Evolutionary conservation across 2,329 filamentous ascomycete species (phyloP).

Genomic region (Huntiella bhutanensis): DNA sequence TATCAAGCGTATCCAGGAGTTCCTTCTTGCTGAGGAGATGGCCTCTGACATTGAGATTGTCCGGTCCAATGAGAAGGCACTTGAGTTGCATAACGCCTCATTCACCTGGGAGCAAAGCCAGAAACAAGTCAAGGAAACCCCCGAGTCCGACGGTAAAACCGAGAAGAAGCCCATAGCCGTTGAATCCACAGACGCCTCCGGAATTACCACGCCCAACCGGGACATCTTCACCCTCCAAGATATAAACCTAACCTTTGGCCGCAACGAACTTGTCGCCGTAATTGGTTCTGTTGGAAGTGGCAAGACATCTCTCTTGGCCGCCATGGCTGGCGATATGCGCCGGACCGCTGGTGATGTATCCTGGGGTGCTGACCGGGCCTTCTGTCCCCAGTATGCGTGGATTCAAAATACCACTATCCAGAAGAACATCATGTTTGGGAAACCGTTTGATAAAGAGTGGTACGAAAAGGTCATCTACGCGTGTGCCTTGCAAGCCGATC

Average conservation of each 20-base stretch:
- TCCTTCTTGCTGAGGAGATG: slow-evolving; percentile 69
- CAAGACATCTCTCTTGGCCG: slow-evolving; percentile 75
- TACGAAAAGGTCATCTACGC: slow-evolving; percentile 70
- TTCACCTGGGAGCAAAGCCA: slow-evolving; percentile 76
- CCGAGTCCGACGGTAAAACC: slow-evolving; percentile 20
- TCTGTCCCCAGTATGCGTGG: slow-evolving; percentile 95
- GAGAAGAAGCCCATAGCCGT: slow-evolving; percentile 3
- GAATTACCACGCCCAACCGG: slow-evolving; percentile 36
- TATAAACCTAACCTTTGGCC: slow-evolving; percentile 46
- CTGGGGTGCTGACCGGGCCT: slow-evolving; percentile 64
- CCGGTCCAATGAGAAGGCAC: slow-evolving; percentile 42
- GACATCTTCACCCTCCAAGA: slow-evolving; percentile 57
- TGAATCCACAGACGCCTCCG: slow-evolving; percentile 17
- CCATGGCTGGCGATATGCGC: slow-evolving; percentile 85
- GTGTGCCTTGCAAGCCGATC: slow-evolving; percentile 67
- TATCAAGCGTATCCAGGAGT: slow-evolving; percentile 69
- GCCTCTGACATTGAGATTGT: slow-evolving; percentile 45
- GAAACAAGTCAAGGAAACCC: slow-evolving; percentile 30
- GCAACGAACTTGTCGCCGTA: slow-evolving; percentile 64
- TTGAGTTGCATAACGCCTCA: slow-evolving; percentile 51
- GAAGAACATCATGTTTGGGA: slow-evolving; percentile 84
- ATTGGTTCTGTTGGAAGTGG: slow-evolving; percentile 80
- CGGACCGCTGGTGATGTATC: slow-evolving; percentile 55
- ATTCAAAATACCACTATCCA: slow-evolving; percentile 80
- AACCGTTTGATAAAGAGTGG: slow-evolving; percentile 55